A percentile compares a stretch with the other conserved stretches of the same genome.
phyloP scores from a whole-genome alignment of 345 rosid species.

The Citrus medica region DNA sequence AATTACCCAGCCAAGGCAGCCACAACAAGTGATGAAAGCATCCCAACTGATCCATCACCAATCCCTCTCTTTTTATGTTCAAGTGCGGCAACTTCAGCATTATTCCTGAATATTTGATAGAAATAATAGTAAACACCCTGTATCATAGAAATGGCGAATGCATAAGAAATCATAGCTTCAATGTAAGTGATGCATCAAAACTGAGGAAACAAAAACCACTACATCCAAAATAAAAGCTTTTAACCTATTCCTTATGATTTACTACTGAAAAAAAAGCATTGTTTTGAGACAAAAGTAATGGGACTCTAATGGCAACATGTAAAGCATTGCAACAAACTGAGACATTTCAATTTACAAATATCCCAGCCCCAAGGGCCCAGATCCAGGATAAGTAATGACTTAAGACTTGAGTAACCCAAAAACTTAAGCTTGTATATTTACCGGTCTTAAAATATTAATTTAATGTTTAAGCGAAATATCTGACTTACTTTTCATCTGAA shows the following conservation, averaged over 20 bases:
- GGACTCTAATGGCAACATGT: neutral
- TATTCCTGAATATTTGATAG: conserved; percentile 98
- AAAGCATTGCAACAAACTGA: neutral
- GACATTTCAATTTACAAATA: neutral
- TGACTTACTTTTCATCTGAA: neutral
- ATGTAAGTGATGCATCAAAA: neutral
- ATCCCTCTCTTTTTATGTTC: conserved; percentile 53
- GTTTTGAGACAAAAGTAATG: neutral
- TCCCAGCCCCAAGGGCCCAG: neutral
- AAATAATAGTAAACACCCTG: conserved; percentile 99
- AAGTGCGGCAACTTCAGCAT: conserved; percentile 71
- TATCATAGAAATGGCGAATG: conserved; percentile 39
- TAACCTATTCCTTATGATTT: neutral
- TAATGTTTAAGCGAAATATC: neutral
- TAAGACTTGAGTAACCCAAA: neutral
- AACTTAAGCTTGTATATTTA: neutral
- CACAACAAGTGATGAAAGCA: conserved; percentile 84
- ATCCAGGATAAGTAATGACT: neutral
- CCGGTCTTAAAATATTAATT: neutral
- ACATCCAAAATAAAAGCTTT: conserved; percentile 4
- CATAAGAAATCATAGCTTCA: conserved; percentile 28
- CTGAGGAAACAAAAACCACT: neutral
- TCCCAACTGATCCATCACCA: conserved; percentile 97
- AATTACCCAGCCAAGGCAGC: conserved; percentile 94
- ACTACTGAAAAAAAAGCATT: neutral